Conservation (phyloP, 2,329 filamentous ascomycete species). For the Claviceps pazoutovae region DNA sequence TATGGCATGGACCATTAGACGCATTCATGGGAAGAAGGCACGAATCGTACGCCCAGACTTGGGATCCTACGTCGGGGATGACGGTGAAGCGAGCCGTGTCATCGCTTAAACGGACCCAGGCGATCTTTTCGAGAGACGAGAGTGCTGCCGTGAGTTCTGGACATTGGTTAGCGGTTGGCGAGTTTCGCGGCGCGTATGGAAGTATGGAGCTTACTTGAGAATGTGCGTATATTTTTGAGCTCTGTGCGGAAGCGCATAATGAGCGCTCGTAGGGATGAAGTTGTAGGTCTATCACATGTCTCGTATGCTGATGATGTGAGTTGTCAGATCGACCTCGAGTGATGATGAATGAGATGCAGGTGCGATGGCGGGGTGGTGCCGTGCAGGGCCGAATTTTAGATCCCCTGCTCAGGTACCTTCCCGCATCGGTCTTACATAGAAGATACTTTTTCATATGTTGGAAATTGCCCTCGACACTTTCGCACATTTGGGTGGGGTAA, state of each 20-base stretch:
- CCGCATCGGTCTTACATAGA: too few species aligned
- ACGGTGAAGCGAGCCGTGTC: slow-evolving; percentile 86
- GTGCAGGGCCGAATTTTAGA: too few species aligned
- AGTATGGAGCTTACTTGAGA: slow-evolving; percentile 36
- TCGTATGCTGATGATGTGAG: background rate
- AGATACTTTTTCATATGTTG: too few species aligned
- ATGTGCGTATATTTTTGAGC: slow-evolving; percentile 51
- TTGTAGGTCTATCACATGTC: background rate
- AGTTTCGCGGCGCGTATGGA: background rate
- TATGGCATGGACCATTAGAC: background rate
- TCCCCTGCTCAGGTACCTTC: too few species aligned
- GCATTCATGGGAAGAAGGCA: slow-evolving; percentile 12
- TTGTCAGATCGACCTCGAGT: background rate
- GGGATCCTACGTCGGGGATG: slow-evolving; percentile 84
- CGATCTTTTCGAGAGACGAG: slow-evolving; percentile 62
- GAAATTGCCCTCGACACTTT: too few species aligned
- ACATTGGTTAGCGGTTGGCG: background rate
- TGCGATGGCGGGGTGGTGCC: background rate
- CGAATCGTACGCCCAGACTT: slow-evolving; percentile 77
- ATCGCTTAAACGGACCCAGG: slow-evolving; percentile 81
- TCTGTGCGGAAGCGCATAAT: slow-evolving; percentile 54
- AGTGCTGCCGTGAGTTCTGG: slow-evolving; percentile 51
- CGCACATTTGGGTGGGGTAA: too few species aligned
- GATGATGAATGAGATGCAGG: background rate
- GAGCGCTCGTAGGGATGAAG: slow-evolving; percentile 4